These are phyloP conservation scores for Phytophthora melonis DNA, from an alignment of 352 stramenopile genomes.

Conservation along the genomic window DNA sequence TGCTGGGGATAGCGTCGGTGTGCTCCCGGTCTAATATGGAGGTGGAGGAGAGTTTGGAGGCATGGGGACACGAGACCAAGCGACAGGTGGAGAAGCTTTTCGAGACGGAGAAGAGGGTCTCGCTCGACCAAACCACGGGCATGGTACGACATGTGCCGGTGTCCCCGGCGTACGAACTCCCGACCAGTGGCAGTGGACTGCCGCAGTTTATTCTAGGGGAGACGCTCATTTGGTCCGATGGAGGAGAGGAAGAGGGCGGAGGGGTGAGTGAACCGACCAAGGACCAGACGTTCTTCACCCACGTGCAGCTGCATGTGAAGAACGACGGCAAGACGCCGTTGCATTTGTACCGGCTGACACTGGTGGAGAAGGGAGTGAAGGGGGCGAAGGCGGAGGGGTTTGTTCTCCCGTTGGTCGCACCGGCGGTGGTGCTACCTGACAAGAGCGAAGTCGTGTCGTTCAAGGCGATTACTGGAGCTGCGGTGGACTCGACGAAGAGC, in stretches of 20 bases:
- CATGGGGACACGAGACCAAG: conserved; percentile 41
- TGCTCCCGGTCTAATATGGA: conserved; percentile 60
- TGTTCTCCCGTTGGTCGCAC: conserved; percentile 42
- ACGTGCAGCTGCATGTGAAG: conserved; percentile 45
- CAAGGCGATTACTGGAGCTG: conserved; percentile 37
- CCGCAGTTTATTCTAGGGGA: conserved; percentile 50
- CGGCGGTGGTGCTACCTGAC: conserved; percentile 41
- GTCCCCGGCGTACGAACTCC: conserved; percentile 48
- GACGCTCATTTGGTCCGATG: conserved; percentile 48
- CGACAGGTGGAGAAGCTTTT: conserved; percentile 41
- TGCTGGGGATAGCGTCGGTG: conserved; percentile 47
- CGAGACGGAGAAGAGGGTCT: conserved; percentile 33
- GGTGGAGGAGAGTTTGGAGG: conserved; percentile 30
- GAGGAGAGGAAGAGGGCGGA: conserved; percentile 5
- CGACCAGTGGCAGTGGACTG: conserved; percentile 49
- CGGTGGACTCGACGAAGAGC: conserved; percentile 34
- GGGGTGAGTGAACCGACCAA: conserved; percentile 1
- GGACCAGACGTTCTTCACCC: conserved; percentile 40
- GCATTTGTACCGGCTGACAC: conserved; percentile 53
- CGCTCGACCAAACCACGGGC: conserved; percentile 34
- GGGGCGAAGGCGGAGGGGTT: conserved; percentile 17
- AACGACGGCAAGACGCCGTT: conserved; percentile 59
- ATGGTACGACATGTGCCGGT: conserved; percentile 42
- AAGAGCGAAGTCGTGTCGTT: conserved; percentile 39
- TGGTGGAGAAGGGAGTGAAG: conserved; percentile 26